Evolutionary conservation across 177 flowering plant species (phyloP).

Genomic region (Vitis hybrid): DNA sequence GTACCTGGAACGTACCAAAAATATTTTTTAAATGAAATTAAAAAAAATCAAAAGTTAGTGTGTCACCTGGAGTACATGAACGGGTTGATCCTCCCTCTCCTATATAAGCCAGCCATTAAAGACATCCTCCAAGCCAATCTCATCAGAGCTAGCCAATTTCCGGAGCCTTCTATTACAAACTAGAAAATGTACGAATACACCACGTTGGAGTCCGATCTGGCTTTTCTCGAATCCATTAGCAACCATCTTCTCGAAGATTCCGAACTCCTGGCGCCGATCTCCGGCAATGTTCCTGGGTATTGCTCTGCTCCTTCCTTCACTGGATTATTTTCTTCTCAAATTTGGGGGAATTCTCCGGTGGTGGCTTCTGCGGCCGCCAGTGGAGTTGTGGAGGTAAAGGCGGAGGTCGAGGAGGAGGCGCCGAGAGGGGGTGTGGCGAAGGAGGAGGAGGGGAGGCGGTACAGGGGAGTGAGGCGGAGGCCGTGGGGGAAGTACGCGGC

Average conservation of each 20-base stretch:
- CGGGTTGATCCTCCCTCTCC: too few relatives aligned
- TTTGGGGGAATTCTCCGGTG: too few relatives aligned
- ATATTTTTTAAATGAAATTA: too few relatives aligned
- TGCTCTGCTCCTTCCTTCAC: not conserved
- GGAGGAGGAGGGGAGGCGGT: constrained; percentile 21
- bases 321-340: too few relatives aligned
- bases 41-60: too few relatives aligned
- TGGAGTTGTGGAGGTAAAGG: not conserved
- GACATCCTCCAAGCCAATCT: too few relatives aligned
- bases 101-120: too few relatives aligned
- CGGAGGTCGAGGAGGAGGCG: not conserved
- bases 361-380: not conserved
- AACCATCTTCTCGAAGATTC: constrained; percentile 13
- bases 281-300: not conserved
- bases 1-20: too few relatives aligned
- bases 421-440: not conserved
- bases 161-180: too few relatives aligned
- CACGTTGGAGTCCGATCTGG: not conserved
- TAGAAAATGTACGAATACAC: not conserved
- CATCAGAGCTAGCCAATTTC: too few relatives aligned
- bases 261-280: not conserved
- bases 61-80: too few relatives aligned
- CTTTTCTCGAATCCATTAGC: constrained; percentile 9
- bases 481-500: too few relatives aligned
- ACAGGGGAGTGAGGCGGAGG: constrained; percentile 25